These are phyloP conservation scores for Adiantum capillusveneris DNA, from an alignment of 75 land plant species.

Conservation along the genomic window DNA sequence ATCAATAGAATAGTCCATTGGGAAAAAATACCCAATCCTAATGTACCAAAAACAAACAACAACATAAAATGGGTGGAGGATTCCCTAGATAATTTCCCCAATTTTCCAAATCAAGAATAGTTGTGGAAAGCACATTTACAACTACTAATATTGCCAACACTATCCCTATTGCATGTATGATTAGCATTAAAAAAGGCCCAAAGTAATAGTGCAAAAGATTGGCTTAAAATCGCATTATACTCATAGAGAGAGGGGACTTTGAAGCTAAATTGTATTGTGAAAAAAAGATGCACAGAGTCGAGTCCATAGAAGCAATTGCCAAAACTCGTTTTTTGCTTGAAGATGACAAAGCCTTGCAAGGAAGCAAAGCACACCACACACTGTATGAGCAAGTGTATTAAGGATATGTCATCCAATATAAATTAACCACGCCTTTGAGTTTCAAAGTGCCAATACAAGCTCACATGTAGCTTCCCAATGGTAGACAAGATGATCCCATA, in stretches of 20 bases:
- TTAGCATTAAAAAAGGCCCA: not conserved
- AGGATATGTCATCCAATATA: not conserved
- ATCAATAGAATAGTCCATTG: too few species aligned
- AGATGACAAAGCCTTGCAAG: conserved; percentile 53
- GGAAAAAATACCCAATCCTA: too few species aligned
- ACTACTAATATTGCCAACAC: conserved; percentile 86
- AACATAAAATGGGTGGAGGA: not conserved
- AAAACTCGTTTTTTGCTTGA: conserved; percentile 56
- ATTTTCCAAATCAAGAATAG: conserved; percentile 34
- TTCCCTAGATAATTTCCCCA: conserved; percentile 52
- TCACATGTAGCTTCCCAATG: conserved; percentile 94
- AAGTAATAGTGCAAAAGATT: too few species aligned
- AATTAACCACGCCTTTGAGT: too few species aligned
- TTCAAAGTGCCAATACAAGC: too few species aligned
- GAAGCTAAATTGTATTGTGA: conserved; percentile 80
- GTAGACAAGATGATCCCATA: conserved; percentile 67
- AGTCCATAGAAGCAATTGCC: conserved; percentile 79
- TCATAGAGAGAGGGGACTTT: conserved; percentile 83
- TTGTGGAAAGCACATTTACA: conserved; percentile 89
- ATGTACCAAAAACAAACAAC: too few species aligned
- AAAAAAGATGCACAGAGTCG: conserved; percentile 90
- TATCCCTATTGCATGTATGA: conserved; percentile 42
- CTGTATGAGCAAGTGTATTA: conserved; percentile 32
- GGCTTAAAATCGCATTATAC: conserved; percentile 12
- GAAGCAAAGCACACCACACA: conserved; percentile 91